Percentiles rank a stretch among this genome's conserved stretches.
phyloP scores from a whole-genome alignment of 2,329 filamentous ascomycete genomes.

The Aspergillus amoenus region DNA sequence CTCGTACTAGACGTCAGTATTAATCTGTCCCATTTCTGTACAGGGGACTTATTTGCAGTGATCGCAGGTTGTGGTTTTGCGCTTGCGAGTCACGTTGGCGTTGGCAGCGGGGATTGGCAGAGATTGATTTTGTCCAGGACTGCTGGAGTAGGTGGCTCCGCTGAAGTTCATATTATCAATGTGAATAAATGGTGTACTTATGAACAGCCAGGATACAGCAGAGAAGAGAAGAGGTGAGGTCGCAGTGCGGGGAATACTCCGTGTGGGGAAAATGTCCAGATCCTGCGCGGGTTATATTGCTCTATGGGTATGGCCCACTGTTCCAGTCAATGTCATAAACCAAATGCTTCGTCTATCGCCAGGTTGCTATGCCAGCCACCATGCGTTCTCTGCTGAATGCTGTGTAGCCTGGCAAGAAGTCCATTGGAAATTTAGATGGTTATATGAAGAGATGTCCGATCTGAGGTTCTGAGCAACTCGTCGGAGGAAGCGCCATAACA shows the following conservation, averaged over 20 bases:
- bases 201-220: no score
- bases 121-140: background rate
- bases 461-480: background rate
- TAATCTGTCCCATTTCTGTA: background rate
- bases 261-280: background rate
- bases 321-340: no score
- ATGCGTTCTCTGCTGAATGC: no score
- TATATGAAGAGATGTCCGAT: no score
- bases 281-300: background rate
- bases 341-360: no score
- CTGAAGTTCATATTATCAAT: background rate
- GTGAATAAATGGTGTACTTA: no score
- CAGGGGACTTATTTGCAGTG: slow-evolving; percentile 2
- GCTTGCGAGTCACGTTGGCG: slow-evolving; percentile 1
- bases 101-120: background rate
- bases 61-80: background rate
- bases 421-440: no score
- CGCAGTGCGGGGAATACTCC: background rate
- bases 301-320: no score
- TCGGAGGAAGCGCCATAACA: background rate
- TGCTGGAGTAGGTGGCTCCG: background rate
- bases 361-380: no score
- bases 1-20: background rate
- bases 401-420: no score
- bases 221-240: no score